Base-by-base conservation (phyloP, 768 basidiomycete genomes). In the Coprinopsis strossmayeri region DNA sequence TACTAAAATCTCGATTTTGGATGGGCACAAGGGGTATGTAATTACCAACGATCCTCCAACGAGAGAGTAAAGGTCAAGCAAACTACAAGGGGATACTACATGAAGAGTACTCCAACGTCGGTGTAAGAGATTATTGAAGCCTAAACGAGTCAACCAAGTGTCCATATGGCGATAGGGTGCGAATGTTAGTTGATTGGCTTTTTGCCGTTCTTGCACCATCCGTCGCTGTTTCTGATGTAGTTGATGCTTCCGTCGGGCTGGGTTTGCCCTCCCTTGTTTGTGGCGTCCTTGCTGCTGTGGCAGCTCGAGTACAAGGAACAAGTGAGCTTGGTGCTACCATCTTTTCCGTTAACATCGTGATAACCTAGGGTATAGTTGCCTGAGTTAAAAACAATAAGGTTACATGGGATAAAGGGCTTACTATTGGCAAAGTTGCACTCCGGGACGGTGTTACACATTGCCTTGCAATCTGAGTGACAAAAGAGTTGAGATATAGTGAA, bases 271-370 rank as follows among this genome's bases (percentile, higher is more conserved):
- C 72, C 73, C 24, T 42, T 51, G 57, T 74, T 74, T 49, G 59
- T 63, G 30, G 71, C 70, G 44, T 69, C 64, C 20, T 61, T 58
- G 30, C 62, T 55, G 27, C 48, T 52, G 46, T 73, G 70, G 60
- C 73, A 74, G 12, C 21, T 17, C 13, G 50, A 60, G 60, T 71
- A 74, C 39, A 75, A 59, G 12, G 72, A 62, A 56, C 73, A 75
- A 9, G 71, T 71, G 24, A 75, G 59, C 38, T 66, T 63, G 20
- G 69, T 61, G 63, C 71, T 73, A 50, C 71, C 71, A 43, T 64
- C 65, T 64, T 73, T 73, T 45, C 68, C 73, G 55, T 73, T 70
- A 51, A 72, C 69, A 52, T 75, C 73, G 55, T 72, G 65, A 52
- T 73, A 75, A 28, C 61, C 73, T 73, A n/a, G n/a, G n/a, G 30